Conservation (phyloP, 441 rosid species). For the Erysimum cheiri region DNA sequence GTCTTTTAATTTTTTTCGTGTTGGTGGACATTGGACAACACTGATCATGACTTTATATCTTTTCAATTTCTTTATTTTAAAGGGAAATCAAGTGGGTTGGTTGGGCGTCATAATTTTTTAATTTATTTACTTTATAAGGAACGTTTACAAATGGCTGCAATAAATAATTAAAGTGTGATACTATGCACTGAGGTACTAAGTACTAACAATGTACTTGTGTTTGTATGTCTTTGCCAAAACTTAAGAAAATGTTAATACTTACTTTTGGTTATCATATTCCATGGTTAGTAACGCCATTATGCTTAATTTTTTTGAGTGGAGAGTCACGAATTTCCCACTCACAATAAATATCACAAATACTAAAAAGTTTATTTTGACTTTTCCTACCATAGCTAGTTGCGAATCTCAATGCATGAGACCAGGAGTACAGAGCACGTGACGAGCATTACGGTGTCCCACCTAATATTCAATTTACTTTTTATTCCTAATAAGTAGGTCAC, state of each 20-base stretch:
- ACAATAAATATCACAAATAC: slow-evolving; percentile 24
- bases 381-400: not conserved
- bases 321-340: slow-evolving; percentile 21
- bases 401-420: slow-evolving; percentile 20
- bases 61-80: slow-evolving; percentile 3
- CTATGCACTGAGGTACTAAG: slow-evolving; percentile 28
- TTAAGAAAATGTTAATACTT: not conserved
- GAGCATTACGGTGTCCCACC: slow-evolving; percentile 29
- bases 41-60: slow-evolving; percentile 13
- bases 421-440: slow-evolving; percentile 34
- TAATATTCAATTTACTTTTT: not conserved
- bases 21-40: slow-evolving; percentile 35
- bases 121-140: not conserved
- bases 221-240: slow-evolving; percentile 22
- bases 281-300: not conserved
- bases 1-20: not conserved
- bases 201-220: slow-evolving; percentile 35
- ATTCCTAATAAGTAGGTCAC: slow-evolving; percentile 11
- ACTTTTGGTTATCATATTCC: slow-evolving; percentile 7
- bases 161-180: slow-evolving; percentile 10
- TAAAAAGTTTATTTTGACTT: slow-evolving; percentile 29
- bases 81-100: slow-evolving; percentile 23
- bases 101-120: not conserved
- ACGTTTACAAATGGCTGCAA: not conserved
- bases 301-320: slow-evolving; percentile 15